phyloP scores from a whole-genome alignment of 164 flowering plant species.

The Euptelea pleiosperma region DNA sequence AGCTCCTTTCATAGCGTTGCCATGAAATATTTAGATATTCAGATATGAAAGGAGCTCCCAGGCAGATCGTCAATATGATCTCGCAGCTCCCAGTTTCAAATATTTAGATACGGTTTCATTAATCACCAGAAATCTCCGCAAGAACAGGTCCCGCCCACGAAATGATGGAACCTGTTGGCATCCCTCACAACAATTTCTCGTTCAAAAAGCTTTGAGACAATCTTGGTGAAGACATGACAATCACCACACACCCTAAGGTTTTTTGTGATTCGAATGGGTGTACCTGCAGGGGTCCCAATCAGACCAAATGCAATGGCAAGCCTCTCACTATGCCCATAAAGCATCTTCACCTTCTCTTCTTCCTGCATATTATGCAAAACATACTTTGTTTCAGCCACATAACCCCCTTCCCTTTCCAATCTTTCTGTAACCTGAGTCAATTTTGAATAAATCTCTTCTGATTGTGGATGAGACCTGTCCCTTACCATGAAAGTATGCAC shows the following conservation, averaged over 20 bases:
- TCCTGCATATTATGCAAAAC: slow-evolving; percentile 65
- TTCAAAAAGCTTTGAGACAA: slow-evolving; percentile 43
- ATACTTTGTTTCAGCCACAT: slow-evolving; percentile 57
- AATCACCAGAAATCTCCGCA: slow-evolving; percentile 83
- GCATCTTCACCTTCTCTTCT: slow-evolving; percentile 60
- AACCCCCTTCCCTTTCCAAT: slow-evolving; percentile 54
- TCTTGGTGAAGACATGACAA: slow-evolving; percentile 65
- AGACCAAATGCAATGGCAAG: slow-evolving; percentile 75
- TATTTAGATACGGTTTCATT: neutral
- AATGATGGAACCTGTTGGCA: slow-evolving; percentile 80
- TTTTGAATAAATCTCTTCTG: slow-evolving; percentile 44
- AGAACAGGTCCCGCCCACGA: slow-evolving; percentile 60
- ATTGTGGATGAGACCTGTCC: slow-evolving; percentile 66
- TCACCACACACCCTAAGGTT: slow-evolving; percentile 57
- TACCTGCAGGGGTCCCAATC: slow-evolving; percentile 34
- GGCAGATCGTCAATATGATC: too few relatives aligned
- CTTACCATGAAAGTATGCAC: slow-evolving; percentile 61
- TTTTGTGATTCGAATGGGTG: slow-evolving; percentile 52
- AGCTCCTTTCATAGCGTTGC: too few relatives aligned
- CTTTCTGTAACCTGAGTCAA: slow-evolving; percentile 38
- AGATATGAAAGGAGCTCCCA: too few relatives aligned
- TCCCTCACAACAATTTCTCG: slow-evolving; percentile 74
- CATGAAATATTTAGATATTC: too few relatives aligned
- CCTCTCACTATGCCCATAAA: slow-evolving; percentile 79
- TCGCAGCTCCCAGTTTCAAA: neutral